These are phyloP conservation scores for Alloascoidea hylecoeti DNA, from an alignment of 805 yeast genomes.

Conservation along the genomic window DNA sequence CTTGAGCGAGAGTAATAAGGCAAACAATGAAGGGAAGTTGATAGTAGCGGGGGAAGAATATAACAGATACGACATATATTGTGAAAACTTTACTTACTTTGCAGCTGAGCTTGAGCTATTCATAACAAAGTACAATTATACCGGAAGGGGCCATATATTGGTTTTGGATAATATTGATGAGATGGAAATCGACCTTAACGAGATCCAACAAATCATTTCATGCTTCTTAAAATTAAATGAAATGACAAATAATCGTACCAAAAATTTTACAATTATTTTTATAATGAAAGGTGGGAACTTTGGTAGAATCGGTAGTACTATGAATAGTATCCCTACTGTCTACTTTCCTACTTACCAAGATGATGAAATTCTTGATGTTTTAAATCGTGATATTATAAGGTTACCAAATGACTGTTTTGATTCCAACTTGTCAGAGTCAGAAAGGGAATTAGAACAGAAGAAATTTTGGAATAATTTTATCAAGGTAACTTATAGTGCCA, in stretches of 20 bases:
- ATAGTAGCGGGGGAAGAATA: background rate
- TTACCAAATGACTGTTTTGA: slow-evolving; percentile 10
- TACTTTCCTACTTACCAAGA: slow-evolving; percentile 26
- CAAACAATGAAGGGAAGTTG: slow-evolving; percentile 10
- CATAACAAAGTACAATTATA: slow-evolving; percentile 16
- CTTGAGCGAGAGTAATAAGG: too few relatives aligned
- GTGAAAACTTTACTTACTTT: slow-evolving; percentile 30
- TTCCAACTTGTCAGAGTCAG: background rate
- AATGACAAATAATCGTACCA: slow-evolving; percentile 5
- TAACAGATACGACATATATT: slow-evolving; percentile 13
- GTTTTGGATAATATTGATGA: slow-evolving; percentile 38
- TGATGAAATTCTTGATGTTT: slow-evolving; percentile 21
- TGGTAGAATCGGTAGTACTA: too few relatives aligned
- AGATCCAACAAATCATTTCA: too few relatives aligned
- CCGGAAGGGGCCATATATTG: slow-evolving; percentile 26
- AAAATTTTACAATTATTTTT: slow-evolving; percentile 25
- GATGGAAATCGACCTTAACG: too few relatives aligned
- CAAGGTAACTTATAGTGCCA: slow-evolving; percentile 27
- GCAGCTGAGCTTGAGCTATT: slow-evolving; percentile 22
- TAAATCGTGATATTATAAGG: slow-evolving; percentile 17
- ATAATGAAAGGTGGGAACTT: too few relatives aligned
- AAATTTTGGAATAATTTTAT: slow-evolving; percentile 27
- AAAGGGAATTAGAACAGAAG: slow-evolving; percentile 8
- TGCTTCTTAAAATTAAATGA: background rate
- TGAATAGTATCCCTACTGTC: slow-evolving; percentile 33